phyloP scores from a whole-genome alignment of 208 protist genomes.

The Tritrichomonas musculus region DNA sequence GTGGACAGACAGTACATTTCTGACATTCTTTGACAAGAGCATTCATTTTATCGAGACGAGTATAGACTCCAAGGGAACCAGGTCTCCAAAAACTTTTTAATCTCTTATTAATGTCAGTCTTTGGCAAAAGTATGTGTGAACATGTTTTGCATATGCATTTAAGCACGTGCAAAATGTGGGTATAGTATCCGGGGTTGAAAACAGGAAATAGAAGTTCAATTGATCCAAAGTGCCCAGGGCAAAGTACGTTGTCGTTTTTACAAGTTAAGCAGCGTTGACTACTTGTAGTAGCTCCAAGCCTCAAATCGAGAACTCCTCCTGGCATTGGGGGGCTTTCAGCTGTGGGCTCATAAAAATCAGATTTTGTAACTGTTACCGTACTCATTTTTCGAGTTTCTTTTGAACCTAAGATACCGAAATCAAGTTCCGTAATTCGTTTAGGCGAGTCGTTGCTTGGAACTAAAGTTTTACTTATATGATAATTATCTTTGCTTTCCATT shows the following conservation, averaged over 20 bases:
- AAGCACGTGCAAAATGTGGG: conserved; percentile 76
- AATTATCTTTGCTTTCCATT: too few species aligned
- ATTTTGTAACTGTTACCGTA: background rate
- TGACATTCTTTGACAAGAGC: conserved; percentile 44
- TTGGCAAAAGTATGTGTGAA: conserved; percentile 45
- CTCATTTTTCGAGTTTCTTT: conserved; percentile 22
- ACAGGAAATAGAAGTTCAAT: conserved; percentile 92
- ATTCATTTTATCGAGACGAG: background rate
- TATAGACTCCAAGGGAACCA: background rate
- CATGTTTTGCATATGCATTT: conserved; percentile 90
- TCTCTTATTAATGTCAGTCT: conserved; percentile 9
- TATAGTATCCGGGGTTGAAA: conserved; percentile 86
- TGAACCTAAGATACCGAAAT: background rate
- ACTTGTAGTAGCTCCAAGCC: background rate
- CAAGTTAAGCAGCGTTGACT: conserved; percentile 74
- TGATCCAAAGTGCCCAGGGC: conserved; percentile 93
- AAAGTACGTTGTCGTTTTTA: conserved; percentile 67
- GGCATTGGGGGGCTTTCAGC: background rate
- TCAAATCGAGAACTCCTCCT: background rate
- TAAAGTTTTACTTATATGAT: too few species aligned
- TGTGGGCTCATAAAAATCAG: conserved; percentile 15
- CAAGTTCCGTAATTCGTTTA: background rate
- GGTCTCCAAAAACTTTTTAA: background rate
- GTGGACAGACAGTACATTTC: conserved; percentile 64
- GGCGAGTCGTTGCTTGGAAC: background rate